Base-by-base conservation (phyloP, 805 yeast species). In the Zygosaccharomyces gambellarensis region DNA sequence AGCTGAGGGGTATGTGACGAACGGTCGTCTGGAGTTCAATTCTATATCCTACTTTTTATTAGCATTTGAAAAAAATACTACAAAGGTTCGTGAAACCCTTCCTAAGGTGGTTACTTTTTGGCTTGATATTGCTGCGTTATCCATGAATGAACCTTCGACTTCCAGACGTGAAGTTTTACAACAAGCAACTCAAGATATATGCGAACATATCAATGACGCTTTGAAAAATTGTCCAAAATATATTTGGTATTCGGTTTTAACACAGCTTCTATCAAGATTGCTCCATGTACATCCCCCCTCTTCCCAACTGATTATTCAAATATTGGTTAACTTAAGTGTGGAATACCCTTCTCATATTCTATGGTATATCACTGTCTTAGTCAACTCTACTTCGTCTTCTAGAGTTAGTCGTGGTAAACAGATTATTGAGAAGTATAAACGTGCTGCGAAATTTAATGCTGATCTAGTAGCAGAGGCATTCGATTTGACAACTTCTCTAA, bases 41-140 rank as follows among this genome's bases (percentile, higher is more conserved):
- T 63, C 70, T 3, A 61, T 68, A 7, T 57, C 63, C 1, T 63
- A 55, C 44, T 63, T 68, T 38, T 45, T 67, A 36, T 39, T 50
- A 11, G 65, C 72, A 0, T 64, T 67, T 46, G 62, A 63, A 27
- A 60, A 58, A 46, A 79, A 79, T 1, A 75, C 82, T 2, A 75
- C 79, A 32, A 85, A 81, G 60, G 77, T 87, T 2, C 82, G 82
- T 61, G 97, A 94, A 67, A 85, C 92, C 0, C 70, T 94, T 19
- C 98, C 99, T 0, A 90, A 89, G 59, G 78, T 88, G n/a, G 77
- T 90, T 4, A 89, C 96, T 0, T 76, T 87, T 7, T 94, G 99
- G 99, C 71, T 94, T 22, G 96, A 90, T 58, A 86, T 84, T 64
- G 81, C 75, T 3, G 63, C 68, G 5, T 60, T 59, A 5, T 59